Evolutionary conservation across 805 yeast genomes (phyloP), one percentile per base, ranked within the genome.

Genomic region (Metschnikowia orientalis): DNA sequence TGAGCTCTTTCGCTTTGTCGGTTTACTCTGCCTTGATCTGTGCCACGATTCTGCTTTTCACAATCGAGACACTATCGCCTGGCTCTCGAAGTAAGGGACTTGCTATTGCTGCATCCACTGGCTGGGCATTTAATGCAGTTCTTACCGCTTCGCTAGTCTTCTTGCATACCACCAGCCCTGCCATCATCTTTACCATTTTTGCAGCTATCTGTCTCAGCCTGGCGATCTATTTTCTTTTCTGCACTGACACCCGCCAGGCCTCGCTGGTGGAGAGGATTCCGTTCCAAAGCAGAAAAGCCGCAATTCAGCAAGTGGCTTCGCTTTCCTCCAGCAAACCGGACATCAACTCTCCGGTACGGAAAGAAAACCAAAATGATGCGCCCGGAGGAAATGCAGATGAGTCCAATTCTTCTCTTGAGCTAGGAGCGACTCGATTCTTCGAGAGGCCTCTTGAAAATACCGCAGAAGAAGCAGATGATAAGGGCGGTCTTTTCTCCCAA

Each of bases 41-140:
- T 1, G 62, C 76, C 26, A 65, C 65, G 3, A 63, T 75, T 20
- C 67, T 72, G 73, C 48, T 75, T 13, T 74, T 71, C 44, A 61
- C 73, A 4, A 63, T 67, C 30, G 81, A 75, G 42, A 51, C 73
- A 4, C 63, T 75, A 26, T 73, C 75, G 0, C 51, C 52, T 1
- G 53, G 54, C 17, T 66, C 71, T 1, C 66, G 73, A 39, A 54
- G 70, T 2, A 29, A 28, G 18, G 44, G 47, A 4, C 32, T 37
- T 5, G 34, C 44, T 4, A 18, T 37, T 4, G 47, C 44, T 6
- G 9, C 35, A 13, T 40, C 37, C 7, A 30, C 42, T 9, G 38
- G 42, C 6, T 32, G 28, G 21, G 34, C 34, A 2, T 18, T 24
- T 20, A 21, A 12, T 3, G 34, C 34, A 5, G 18, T 30, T 9